phyloP scores from a whole-genome alignment of 129 eudicot species.

The sunflower (Helianthus annuus) region HanXRQr2.0-SUNRISE NC_035439.2:23404517-23405016 shows the following conservation, averaged over 20 bases:
- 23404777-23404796: constrained; percentile 68
- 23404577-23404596: constrained; percentile 92
- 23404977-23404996: constrained; percentile 90
- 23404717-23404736: constrained; percentile 93
- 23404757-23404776: constrained; percentile 94
- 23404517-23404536: constrained; percentile 99
- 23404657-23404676: constrained; percentile 89
- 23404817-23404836: constrained; percentile 91
- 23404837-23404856: constrained; percentile 93
- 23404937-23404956: constrained; percentile 59
- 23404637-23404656: constrained; percentile 83
- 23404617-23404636: constrained; percentile 97
- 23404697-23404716: constrained; percentile 98
- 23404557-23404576: constrained; percentile 95
- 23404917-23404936: constrained; percentile 81
- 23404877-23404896: constrained; percentile 99
- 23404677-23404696: constrained; percentile 99
- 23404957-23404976: constrained; percentile 79
- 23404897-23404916: constrained; percentile 85
- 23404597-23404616: constrained; percentile 98
- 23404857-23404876: constrained; percentile 96
- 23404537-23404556: constrained; percentile 90
- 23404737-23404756: constrained; percentile 98
- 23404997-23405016: constrained; percentile 88
- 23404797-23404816: constrained; percentile 87